These are phyloP conservation scores for Acacia acuminata DNA, from an alignment of 306 rosid genomes.

Conservation along the genomic window DNA sequence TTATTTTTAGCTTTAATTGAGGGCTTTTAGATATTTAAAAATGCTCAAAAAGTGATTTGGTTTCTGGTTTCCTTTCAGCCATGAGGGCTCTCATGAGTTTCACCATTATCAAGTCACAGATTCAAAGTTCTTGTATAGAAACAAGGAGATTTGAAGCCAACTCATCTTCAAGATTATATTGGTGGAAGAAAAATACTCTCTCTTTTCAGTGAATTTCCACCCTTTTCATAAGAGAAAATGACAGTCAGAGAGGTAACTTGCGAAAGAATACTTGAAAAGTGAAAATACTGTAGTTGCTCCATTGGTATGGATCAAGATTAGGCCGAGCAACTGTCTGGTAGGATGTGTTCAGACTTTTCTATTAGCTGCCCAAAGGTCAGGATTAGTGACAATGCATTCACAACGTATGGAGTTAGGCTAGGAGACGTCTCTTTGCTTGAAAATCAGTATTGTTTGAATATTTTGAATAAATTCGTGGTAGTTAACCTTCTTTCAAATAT, in stretches of 20 bases:
- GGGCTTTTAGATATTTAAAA: no score
- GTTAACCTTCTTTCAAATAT: not conserved
- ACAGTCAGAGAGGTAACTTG: slow-evolving; percentile 26
- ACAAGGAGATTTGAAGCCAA: no score
- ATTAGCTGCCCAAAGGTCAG: slow-evolving; percentile 26
- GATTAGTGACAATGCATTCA: slow-evolving; percentile 12
- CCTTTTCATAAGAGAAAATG: no score
- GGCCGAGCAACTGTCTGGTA: slow-evolving; percentile 51
- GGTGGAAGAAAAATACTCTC: not conserved
- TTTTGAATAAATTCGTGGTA: not conserved
- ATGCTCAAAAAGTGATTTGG: no score
- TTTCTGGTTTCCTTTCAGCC: no score
- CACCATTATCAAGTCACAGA: no score
- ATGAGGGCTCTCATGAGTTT: no score
- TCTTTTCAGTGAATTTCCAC: no score
- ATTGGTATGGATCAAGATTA: slow-evolving; percentile 31
- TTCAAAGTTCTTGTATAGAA: no score
- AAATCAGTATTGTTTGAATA: not conserved
- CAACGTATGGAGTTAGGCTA: not conserved
- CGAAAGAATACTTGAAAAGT: slow-evolving; percentile 40
- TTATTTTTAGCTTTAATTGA: no score
- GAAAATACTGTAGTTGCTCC: slow-evolving; percentile 34
- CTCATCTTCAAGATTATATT: no score
- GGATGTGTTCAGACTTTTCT: slow-evolving; percentile 31
- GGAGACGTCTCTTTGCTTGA: not conserved